Evolutionary conservation across 257 asterid genomes (phyloP).

Genomic region (Petunia axillaris): DNA sequence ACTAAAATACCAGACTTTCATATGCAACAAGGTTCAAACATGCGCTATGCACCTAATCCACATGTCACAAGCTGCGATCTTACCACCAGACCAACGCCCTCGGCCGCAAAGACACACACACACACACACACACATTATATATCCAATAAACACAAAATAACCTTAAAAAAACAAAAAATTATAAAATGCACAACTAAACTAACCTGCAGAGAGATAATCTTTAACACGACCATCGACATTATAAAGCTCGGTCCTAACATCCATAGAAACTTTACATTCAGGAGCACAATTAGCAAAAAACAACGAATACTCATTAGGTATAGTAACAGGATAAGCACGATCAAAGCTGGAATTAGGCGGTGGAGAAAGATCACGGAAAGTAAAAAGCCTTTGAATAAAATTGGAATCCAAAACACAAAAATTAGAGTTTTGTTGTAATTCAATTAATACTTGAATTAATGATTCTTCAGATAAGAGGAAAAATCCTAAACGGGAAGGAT

Average conservation of each 20-base stretch:
- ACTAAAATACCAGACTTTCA: too few species aligned
- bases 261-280: slow-evolving; percentile 84
- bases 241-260: slow-evolving; percentile 81
- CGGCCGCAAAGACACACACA: too few species aligned
- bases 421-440: slow-evolving; percentile 70
- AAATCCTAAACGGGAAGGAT: slow-evolving; percentile 76
- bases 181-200: slow-evolving; percentile 41
- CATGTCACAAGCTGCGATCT: too few species aligned
- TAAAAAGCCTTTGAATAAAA: slow-evolving; percentile 59
- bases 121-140: too few species aligned
- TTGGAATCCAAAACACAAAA: slow-evolving; percentile 88
- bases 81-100: too few species aligned
- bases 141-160: not conserved
- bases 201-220: slow-evolving; percentile 84
- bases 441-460: slow-evolving; percentile 73
- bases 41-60: too few species aligned
- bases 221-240: slow-evolving; percentile 72
- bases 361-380: slow-evolving; percentile 83
- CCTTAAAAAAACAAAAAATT: not conserved
- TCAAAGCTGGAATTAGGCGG: slow-evolving; percentile 75
- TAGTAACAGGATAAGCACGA: slow-evolving; percentile 64
- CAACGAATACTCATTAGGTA: slow-evolving; percentile 83
- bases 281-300: slow-evolving; percentile 94
- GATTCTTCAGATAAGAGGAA: slow-evolving; percentile 87
- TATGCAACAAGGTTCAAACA: too few species aligned